These are phyloP conservation scores for Lenzites betulinus DNA, from an alignment of 768 basidiomycete species.

Conservation along the genomic window DNA sequence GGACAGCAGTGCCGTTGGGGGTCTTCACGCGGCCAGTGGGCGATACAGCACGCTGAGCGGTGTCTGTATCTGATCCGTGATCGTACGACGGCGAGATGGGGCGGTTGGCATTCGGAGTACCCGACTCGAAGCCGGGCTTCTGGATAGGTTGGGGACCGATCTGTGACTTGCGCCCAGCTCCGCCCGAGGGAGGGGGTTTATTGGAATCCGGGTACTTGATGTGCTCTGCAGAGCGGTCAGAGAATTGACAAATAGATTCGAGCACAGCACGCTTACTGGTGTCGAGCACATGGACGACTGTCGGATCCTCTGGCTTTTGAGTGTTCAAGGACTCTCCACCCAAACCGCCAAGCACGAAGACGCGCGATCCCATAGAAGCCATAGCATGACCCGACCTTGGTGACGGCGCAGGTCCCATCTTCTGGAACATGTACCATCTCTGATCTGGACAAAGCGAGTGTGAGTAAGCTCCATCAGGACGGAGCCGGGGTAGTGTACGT, in stretches of 20 bases:
- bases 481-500: slow-evolving; percentile 36
- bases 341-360: slow-evolving; percentile 93
- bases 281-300: slow-evolving; percentile 87
- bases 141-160: slow-evolving; percentile 11
- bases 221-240: slow-evolving; percentile 54
- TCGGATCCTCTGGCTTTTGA: slow-evolving; percentile 74
- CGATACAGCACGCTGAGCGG: slow-evolving; percentile 66
- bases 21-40: slow-evolving; percentile 45
- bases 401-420: slow-evolving; percentile 95
- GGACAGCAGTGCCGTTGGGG: slow-evolving; percentile 46
- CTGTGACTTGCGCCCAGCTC: slow-evolving; percentile 20
- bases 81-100: slow-evolving; percentile 62
- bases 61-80: slow-evolving; percentile 50
- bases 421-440: slow-evolving; percentile 99
- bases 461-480: slow-evolving; percentile 1
- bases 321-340: slow-evolving; percentile 90
- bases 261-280: slow-evolving; percentile 65
- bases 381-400: slow-evolving; percentile 98
- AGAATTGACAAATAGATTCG: background rate
- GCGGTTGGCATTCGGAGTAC: slow-evolving; percentile 44
- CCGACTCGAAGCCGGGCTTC: slow-evolving; percentile 7
- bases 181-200: slow-evolving; percentile 37
- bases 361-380: slow-evolving; percentile 86
- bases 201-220: slow-evolving; percentile 88
- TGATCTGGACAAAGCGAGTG: slow-evolving; percentile 67